Conservation (phyloP, 75 land plant species). For the Sequoia sempervirens region DNA sequence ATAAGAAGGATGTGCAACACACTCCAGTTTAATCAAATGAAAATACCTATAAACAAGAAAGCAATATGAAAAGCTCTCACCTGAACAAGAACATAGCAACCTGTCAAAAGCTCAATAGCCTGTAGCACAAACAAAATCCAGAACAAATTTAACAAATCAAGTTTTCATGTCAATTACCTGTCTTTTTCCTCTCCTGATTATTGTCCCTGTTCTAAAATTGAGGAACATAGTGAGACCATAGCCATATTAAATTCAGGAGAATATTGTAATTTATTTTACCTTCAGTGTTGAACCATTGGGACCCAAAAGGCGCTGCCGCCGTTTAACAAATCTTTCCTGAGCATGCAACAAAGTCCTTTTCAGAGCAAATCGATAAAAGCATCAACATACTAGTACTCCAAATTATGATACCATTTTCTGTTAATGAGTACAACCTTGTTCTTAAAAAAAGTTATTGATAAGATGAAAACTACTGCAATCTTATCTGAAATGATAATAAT, state of each 20-base stretch:
- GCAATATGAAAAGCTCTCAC: constrained; percentile 19
- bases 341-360: neutral
- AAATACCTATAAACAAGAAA: neutral
- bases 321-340: constrained; percentile 91
- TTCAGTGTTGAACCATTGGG: constrained; percentile 86
- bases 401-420: neutral
- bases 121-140: constrained; percentile 19
- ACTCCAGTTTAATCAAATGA: neutral
- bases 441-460: neutral
- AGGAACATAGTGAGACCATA: neutral
- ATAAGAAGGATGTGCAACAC: neutral
- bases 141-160: neutral
- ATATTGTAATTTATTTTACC: constrained; percentile 26
- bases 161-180: neutral
- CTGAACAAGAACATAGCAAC: constrained; percentile 96
- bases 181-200: neutral
- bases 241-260: neutral
- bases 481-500: neutral
- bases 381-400: neutral
- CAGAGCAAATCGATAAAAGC: neutral
- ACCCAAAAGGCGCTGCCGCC: constrained; percentile 87
- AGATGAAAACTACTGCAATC: neutral
- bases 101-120: constrained; percentile 94
- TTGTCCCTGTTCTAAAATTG: neutral
- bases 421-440: neutral